Evolutionary conservation across 2,329 filamentous ascomycete species (phyloP).

Genomic region (Botrytis cinerea): DNA sequence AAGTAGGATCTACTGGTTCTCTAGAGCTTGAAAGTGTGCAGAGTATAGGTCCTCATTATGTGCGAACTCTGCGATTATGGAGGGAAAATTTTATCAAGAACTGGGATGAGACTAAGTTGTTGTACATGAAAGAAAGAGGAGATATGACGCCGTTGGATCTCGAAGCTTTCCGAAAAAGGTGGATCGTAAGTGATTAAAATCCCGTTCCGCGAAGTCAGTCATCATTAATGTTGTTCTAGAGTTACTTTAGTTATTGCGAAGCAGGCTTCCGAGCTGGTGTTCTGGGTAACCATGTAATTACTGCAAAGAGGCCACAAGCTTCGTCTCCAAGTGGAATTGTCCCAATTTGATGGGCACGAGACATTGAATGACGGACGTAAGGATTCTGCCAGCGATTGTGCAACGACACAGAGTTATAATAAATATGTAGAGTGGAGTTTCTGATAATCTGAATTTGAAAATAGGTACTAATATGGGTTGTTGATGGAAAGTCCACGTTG

Average conservation of each 20-base stretch:
- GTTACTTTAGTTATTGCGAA: constrained; percentile 28
- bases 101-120: constrained; percentile 57
- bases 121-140: constrained; percentile 57
- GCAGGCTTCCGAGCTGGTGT: constrained; percentile 56
- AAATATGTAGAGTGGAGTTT: neutral
- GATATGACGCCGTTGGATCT: constrained; percentile 40
- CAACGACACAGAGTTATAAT: neutral
- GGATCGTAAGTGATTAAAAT: constrained; percentile 53
- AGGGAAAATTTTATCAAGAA: constrained; percentile 63
- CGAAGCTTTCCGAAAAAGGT: constrained; percentile 66
- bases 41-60: constrained; percentile 72
- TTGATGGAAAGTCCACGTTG: too few relatives aligned
- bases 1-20: constrained; percentile 56
- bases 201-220: neutral
- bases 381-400: neutral
- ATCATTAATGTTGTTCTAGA: constrained; percentile 13
- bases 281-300: constrained; percentile 53
- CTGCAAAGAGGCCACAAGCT: constrained; percentile 21
- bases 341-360: neutral
- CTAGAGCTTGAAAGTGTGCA: constrained; percentile 65
- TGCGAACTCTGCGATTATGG: constrained; percentile 66
- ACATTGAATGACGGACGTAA: neutral
- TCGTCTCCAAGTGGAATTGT: neutral
- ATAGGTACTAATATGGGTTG: neutral
- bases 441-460: too few relatives aligned